Conservation (phyloP, 352 stramenopile species). For the Hyaloperonospora arabidopsidis region DNA sequence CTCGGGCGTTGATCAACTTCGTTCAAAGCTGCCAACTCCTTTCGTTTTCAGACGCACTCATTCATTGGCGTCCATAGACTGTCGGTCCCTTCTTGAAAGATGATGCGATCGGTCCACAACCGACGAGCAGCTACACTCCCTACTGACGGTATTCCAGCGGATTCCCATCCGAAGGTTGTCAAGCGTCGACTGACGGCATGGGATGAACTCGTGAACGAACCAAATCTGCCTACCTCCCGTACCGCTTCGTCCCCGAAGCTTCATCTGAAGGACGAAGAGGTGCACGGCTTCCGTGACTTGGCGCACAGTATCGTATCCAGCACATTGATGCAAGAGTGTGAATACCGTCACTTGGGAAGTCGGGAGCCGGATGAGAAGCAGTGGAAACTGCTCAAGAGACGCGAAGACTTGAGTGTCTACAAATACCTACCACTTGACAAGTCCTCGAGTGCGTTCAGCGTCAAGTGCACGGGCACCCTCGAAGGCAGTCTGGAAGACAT, state of each 20-base stretch:
- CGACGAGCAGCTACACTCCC: slow-evolving; percentile 18
- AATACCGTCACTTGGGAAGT: slow-evolving; percentile 21
- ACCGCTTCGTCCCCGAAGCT: slow-evolving; percentile 8
- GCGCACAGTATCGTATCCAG: slow-evolving; percentile 33
- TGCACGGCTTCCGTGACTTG: slow-evolving; percentile 22
- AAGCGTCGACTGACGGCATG: slow-evolving; percentile 13
- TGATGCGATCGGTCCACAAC: background rate
- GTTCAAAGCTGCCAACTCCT: too few species aligned
- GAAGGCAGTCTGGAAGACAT: slow-evolving; percentile 46
- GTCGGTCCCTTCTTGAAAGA: background rate
- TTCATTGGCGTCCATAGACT: too few species aligned
- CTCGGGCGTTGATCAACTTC: too few species aligned
- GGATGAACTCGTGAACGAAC: too few species aligned
- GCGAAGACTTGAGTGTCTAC: slow-evolving; percentile 27
- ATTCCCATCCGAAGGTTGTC: slow-evolving; percentile 1
- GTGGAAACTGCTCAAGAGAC: slow-evolving; percentile 31
- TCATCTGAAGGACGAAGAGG: slow-evolving; percentile 25
- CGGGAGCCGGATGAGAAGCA: slow-evolving; percentile 20
- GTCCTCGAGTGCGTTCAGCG: slow-evolving; percentile 19
- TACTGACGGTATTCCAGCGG: background rate
- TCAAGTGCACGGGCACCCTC: slow-evolving; percentile 39
- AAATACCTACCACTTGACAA: background rate
- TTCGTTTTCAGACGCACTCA: too few species aligned
- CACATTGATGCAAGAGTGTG: slow-evolving; percentile 38
- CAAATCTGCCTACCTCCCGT: background rate